Base-by-base conservation (phyloP, 768 basidiomycete genomes). In the Tricholoma terreum region DNA sequence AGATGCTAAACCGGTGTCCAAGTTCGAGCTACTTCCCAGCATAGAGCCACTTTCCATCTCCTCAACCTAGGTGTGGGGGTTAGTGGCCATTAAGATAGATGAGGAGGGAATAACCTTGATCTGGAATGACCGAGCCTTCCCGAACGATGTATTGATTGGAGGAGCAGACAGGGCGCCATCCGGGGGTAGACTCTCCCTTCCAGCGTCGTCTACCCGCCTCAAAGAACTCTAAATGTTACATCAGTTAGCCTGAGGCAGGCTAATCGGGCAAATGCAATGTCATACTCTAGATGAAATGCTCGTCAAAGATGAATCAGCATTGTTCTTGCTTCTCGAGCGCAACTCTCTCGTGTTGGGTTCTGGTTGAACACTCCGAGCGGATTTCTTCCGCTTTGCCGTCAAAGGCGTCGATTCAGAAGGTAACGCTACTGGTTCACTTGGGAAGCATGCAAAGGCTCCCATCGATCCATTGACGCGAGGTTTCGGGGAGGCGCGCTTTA, bases 261-360 rank as follows among this genome's bases (percentile, higher is more conserved):
- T 24, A 36, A 11, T 52, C 14, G 36, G 31, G 55, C 22, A 10
- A 55, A 17, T 50, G 30, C 42, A 19, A 22, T 27, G 36, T 30
- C 59, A 61, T 62, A 81, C 78, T 63, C 70, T 74, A 35, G 74
- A 75, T 46, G 78, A 74, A 27, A 75, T 63, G 52, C 73, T 75
- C 52, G 73, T 73, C 27, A 74, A 58, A 1, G 74, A 71, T 31
- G 73, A 71, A 35, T 77, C 77, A 42, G 65, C 60, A 17, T 70
- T 68, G 19, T 70, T 71, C 58, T 77, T 81, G 59, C 72, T 73
- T 58, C 78, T 73, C 53, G 81, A 80, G 34, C 81, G 75, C 40
- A 81, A 61, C 59, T 78, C 75, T 22, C 80, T 72, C 6, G 74
- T 75, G 57, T 73, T 77, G 24, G 73, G 63, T 58, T 77, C 74